Evolutionary conservation across 768 basidiomycete species (phyloP).

Genomic region (Amanita pseudoporphyria): DNA sequence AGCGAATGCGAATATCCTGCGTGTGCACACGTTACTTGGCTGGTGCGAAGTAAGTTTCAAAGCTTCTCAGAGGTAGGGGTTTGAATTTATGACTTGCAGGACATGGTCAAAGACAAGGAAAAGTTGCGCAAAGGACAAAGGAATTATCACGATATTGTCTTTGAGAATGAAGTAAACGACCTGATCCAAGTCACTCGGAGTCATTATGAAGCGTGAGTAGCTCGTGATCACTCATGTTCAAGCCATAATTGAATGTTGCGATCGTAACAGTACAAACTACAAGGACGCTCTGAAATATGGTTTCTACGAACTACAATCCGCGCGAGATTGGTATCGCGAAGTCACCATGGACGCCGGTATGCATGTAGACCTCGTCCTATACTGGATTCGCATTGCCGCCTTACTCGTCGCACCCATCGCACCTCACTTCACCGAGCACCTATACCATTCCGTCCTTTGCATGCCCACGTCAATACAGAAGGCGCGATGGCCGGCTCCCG

Average conservation of each 20-base stretch:
- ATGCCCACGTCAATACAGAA: constrained; percentile 67
- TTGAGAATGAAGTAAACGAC: constrained; percentile 85
- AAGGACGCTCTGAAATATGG: constrained; percentile 94
- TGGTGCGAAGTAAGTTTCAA: constrained; percentile 75
- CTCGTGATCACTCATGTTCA: neutral
- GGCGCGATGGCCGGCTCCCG: constrained; percentile 74
- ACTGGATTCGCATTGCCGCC: constrained; percentile 78
- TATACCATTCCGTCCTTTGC: constrained; percentile 64
- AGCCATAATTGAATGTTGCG: neutral
- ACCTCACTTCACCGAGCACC: constrained; percentile 90
- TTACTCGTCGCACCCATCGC: constrained; percentile 81
- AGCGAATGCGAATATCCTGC: constrained; percentile 92
- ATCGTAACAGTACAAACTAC: constrained; percentile 65
- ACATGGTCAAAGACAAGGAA: constrained; percentile 64
- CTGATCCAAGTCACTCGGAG: constrained; percentile 74
- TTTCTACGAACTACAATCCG: constrained; percentile 89
- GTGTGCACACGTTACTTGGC: constrained; percentile 79
- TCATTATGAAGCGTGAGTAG: constrained; percentile 74
- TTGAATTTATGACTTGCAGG: constrained; percentile 34
- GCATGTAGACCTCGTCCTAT: constrained; percentile 79
- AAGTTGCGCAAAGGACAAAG: constrained; percentile 66
- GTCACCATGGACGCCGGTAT: constrained; percentile 74
- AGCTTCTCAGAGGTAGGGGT: neutral
- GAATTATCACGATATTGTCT: constrained; percentile 82
- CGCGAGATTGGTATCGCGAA: constrained; percentile 94